Conservation (phyloP, 164 flowering plant genomes). For the Dillenia suffruticosa region DNA sequence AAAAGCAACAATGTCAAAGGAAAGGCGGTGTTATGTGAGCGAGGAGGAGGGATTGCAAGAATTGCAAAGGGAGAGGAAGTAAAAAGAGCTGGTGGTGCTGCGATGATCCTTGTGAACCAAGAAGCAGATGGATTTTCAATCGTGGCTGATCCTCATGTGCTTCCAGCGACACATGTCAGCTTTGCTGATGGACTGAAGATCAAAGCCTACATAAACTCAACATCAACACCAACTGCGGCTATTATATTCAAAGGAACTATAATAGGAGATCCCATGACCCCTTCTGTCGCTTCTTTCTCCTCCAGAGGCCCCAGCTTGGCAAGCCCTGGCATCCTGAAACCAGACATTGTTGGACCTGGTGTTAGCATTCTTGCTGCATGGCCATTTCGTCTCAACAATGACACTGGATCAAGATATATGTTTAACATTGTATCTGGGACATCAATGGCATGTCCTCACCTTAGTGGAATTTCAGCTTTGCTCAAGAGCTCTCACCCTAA, state of each 20-base stretch:
- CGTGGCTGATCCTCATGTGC: constrained; percentile 10
- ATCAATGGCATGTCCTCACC: constrained; percentile 60
- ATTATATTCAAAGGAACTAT: constrained; percentile 40
- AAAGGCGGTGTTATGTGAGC: constrained; percentile 16
- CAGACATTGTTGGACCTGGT: constrained; percentile 61
- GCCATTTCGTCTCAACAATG: constrained; percentile 26
- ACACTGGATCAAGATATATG: constrained; percentile 2
- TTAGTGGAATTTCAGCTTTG: constrained; percentile 51
- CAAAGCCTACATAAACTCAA: constrained; percentile 11
- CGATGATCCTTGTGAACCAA: constrained; percentile 20
- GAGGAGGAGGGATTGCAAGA: constrained; percentile 3
- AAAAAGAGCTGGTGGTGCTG: constrained; percentile 14
- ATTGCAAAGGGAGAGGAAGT: constrained; percentile 17
- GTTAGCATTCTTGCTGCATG: constrained; percentile 55
- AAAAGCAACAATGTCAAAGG: constrained; percentile 13
- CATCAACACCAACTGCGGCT: constrained; percentile 23
- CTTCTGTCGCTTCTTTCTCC: constrained; percentile 41
- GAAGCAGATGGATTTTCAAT: constrained; percentile 4
- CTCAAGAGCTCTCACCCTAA: constrained; percentile 40
- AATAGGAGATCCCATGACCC: constrained; percentile 23
- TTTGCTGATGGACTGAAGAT: constrained; percentile 2
- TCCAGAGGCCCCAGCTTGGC: constrained; percentile 46
- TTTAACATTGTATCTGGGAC: constrained; percentile 40
- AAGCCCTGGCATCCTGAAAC: constrained; percentile 53
- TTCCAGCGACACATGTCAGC: constrained; percentile 17